phyloP scores from a whole-genome alignment of 2,329 filamentous ascomycete genomes.

The Rhynchosporium graminicola region DNA sequence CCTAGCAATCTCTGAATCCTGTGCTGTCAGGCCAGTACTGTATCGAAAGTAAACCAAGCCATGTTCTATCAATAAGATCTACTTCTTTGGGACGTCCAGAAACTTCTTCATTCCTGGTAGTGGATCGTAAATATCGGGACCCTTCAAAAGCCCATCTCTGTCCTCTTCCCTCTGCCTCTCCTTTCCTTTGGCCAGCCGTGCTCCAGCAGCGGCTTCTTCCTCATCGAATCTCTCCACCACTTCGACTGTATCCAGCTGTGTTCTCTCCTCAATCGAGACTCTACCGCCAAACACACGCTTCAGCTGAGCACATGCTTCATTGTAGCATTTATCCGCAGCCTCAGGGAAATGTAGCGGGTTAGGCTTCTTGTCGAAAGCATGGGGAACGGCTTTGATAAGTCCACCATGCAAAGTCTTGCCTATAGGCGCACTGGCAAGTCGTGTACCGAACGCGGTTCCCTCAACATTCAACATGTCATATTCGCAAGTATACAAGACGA shows the following conservation, averaged over 20 bases:
- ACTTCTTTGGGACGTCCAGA: not conserved
- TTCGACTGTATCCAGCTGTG: slow-evolving; percentile 32
- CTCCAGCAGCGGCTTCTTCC: slow-evolving; percentile 15
- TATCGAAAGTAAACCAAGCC: not conserved
- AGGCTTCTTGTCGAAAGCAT: slow-evolving; percentile 68
- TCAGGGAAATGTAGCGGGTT: slow-evolving; percentile 53
- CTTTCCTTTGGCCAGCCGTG: slow-evolving; percentile 12
- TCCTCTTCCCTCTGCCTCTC: slow-evolving; percentile 13
- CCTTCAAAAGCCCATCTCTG: slow-evolving; percentile 10
- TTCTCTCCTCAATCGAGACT: slow-evolving; percentile 32
- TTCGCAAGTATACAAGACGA: slow-evolving; percentile 64
- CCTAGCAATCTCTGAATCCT: not conserved
- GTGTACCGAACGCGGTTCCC: slow-evolving; percentile 60
- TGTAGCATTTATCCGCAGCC: slow-evolving; percentile 37
- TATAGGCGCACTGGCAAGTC: slow-evolving; percentile 50
- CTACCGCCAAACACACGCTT: slow-evolving; percentile 35
- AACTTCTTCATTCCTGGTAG: not conserved
- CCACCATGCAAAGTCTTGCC: slow-evolving; percentile 59
- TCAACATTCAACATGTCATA: slow-evolving; percentile 65
- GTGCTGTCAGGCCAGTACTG: slow-evolving; percentile 4
- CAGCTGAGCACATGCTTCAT: slow-evolving; percentile 39
- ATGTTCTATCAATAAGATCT: not conserved
- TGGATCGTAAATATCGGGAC: not conserved
- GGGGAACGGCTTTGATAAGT: slow-evolving; percentile 58
- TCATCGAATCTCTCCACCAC: slow-evolving; percentile 37